Evolutionary conservation across 768 basidiomycete genomes (phyloP).

Genomic region (Cantharellus anzutake): DNA sequence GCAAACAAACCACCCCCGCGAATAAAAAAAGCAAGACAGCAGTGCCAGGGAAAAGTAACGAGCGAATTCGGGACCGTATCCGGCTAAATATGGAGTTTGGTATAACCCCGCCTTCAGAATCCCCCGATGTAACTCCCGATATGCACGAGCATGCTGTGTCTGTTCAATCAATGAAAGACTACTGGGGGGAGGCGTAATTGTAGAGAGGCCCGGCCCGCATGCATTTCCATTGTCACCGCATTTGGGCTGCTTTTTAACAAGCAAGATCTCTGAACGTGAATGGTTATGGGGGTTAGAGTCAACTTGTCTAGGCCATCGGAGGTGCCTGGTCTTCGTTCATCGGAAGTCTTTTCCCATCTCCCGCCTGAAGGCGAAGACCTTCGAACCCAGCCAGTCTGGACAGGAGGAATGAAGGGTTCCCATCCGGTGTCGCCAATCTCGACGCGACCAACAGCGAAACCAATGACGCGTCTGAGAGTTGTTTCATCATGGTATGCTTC

Average conservation of each 20-base stretch:
- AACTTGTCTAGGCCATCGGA: neutral
- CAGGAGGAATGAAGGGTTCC: conserved; percentile 68
- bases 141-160: conserved; percentile 52
- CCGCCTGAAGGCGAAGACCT: conserved; percentile 9
- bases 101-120: conserved; percentile 70
- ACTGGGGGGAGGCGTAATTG: conserved; percentile 19
- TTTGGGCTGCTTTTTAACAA: conserved; percentile 28
- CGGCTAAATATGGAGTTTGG: conserved; percentile 59
- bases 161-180: conserved; percentile 30
- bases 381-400: conserved; percentile 69
- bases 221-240: conserved; percentile 12
- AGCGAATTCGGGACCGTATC: conserved; percentile 77
- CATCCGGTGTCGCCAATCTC: conserved; percentile 33
- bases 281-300: neutral
- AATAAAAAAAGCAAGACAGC: conserved; percentile 42
- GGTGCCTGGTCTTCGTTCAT: neutral
- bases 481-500: conserved; percentile 65
- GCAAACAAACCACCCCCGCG: conserved; percentile 39
- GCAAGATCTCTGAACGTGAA: conserved; percentile 35
- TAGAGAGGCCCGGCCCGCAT: conserved; percentile 10
- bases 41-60: conserved; percentile 52
- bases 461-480: conserved; percentile 34
- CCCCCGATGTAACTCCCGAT: conserved; percentile 56
- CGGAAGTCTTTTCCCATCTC: neutral
- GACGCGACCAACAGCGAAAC: conserved; percentile 54